Conservation (phyloP, 257 asterid species). For the Solanum stenotomum region DNA sequence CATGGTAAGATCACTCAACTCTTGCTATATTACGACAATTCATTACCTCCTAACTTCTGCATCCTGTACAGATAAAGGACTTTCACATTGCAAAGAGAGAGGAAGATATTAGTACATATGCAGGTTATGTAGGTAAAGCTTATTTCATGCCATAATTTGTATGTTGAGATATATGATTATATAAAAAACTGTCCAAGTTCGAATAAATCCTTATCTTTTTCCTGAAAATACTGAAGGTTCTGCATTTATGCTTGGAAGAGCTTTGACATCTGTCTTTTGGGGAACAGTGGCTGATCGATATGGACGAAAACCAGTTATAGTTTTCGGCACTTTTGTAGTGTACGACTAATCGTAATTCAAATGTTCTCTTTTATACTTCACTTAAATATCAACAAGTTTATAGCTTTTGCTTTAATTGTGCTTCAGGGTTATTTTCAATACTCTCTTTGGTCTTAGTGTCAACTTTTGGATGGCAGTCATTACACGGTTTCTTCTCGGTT, state of each 20-base stretch:
- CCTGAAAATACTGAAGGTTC: conserved; percentile 30
- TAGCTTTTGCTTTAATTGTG: not conserved
- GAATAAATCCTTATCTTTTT: not conserved
- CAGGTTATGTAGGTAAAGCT: conserved; percentile 58
- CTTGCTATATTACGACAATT: not conserved
- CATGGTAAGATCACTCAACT: conserved; percentile 39
- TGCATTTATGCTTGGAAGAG: conserved; percentile 60
- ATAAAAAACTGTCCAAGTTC: not conserved
- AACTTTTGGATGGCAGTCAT: conserved; percentile 76
- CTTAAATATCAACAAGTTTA: not conserved
- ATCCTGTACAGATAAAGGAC: conserved; percentile 32
- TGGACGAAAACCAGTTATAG: conserved; percentile 70
- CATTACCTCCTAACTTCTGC: not conserved
- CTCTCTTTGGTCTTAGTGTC: conserved; percentile 72
- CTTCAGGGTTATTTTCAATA: conserved; percentile 69
- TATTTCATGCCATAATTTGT: not conserved
- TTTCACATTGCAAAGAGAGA: conserved; percentile 47
- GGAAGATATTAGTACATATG: conserved; percentile 66
- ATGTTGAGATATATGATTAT: not conserved
- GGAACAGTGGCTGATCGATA: conserved; percentile 55
- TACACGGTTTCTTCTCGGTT: conserved; percentile 71
- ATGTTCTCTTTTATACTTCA: not conserved
- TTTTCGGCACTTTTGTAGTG: conserved; percentile 57
- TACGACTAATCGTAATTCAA: conserved; percentile 23
- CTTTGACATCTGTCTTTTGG: conserved; percentile 56